Evolutionary conservation across 2,329 filamentous ascomycete species (phyloP).

Genomic region (Berkeleyomyces basicola): DNA sequence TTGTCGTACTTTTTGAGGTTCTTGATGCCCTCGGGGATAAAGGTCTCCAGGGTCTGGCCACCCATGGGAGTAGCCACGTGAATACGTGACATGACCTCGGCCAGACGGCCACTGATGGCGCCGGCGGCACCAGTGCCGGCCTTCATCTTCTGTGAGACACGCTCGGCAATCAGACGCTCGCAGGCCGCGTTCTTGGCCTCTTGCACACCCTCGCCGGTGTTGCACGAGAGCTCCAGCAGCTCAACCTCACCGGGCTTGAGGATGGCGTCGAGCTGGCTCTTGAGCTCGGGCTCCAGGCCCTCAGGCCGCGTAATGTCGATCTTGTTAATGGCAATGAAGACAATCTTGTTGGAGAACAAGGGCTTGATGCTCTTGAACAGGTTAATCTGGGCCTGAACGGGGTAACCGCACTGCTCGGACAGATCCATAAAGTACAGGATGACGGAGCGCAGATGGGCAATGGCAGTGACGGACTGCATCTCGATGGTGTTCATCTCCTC

Average conservation of each 20-base stretch:
- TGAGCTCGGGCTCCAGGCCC: conserved; percentile 64
- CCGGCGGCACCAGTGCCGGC: conserved; percentile 67
- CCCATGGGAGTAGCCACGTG: conserved; percentile 92
- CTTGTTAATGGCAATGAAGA: conserved; percentile 96
- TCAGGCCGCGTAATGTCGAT: conserved; percentile 82
- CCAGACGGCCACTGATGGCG: conserved; percentile 61
- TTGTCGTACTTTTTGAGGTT: conserved; percentile 78
- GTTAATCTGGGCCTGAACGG: conserved; percentile 77
- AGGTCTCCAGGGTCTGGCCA: conserved; percentile 61
- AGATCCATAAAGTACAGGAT: conserved; percentile 98
- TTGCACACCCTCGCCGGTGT: conserved; percentile 86
- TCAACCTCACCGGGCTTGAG: conserved; percentile 81
- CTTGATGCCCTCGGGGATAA: conserved; percentile 75
- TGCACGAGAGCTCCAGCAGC: conserved; percentile 83
- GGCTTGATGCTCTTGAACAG: conserved; percentile 96
- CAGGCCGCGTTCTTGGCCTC: conserved; percentile 90
- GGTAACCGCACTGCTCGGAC: conserved; percentile 92
- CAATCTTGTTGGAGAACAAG: conserved; percentile 90
- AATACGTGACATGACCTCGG: conserved; percentile 82
- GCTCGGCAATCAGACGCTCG: conserved; percentile 78
- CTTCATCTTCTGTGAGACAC: conserved; percentile 92
- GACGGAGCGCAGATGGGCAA: conserved; percentile 86
- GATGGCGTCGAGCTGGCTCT: conserved; percentile 61
- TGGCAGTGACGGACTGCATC: conserved; percentile 84
- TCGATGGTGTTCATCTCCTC: conserved; percentile 99